Base-by-base conservation (phyloP, 2,329 filamentous ascomycete species). In the Fusarium newnesense region DNA sequence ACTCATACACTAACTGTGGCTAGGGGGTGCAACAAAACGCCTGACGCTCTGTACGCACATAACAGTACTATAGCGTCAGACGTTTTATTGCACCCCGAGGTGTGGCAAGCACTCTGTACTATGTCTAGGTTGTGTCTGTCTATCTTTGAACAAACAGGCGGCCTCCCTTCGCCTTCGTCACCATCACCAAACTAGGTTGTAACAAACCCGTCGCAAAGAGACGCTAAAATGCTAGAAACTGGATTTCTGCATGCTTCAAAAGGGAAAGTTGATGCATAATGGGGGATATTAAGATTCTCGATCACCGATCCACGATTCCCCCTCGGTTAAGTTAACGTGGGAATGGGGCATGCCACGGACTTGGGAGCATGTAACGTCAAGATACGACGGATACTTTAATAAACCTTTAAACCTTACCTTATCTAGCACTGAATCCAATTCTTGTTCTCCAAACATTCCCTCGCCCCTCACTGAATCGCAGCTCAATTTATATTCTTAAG, bases 321-420 rank as follows among this genome's bases (percentile, higher is more conserved):
- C 46, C 57, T 69, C 66, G 67, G 70, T 54, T 66, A 73, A 73
- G 60, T 42, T 47, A 59, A 60, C 50, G 37, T 69, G 64, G 64
- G 44, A 53, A 42, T 43, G 60, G 46, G 39, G 36, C 52, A 32
- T 56, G 30, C 54, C 40, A 47, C 30, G 19, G 44, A 36, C 34
- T 40, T 39, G 60, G 32, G 28, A 43, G 53, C 36, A 76, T 59
- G 73, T 76, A 70, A 76, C 73, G 65, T 72, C 70, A 72, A 64
- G 59, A 65, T 69, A 59, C 37, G n/a, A n/a, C 54, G 19, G 52
- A 67, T 47, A 67, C 64, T 21, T 39, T 28, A 34, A 66, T 28
- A 34, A 66, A 34, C 37, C 44, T 49, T 57, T 37, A 39, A 53
- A 43, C 52, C 52, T 56, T 56, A 56, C 52, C 47, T 59, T 64